These are phyloP conservation scores for Saccharomyces pastorianus DNA, from an alignment of 1,139 yeast species.

Conservation along the genomic window DNA sequence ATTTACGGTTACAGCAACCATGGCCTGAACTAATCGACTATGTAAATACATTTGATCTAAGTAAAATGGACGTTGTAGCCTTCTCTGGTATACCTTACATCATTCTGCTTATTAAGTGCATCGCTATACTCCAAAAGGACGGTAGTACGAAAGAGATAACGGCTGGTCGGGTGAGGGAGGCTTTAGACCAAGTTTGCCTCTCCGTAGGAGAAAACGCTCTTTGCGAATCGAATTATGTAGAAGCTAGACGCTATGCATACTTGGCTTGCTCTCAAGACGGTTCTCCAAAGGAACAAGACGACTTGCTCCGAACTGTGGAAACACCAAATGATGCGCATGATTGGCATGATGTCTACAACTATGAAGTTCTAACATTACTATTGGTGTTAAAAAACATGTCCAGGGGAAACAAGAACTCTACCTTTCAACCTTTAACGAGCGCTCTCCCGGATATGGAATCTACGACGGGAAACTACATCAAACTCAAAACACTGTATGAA, in stretches of 20 bases:
- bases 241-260: slow-evolving; percentile 56
- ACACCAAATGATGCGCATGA: background rate
- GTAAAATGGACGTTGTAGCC: slow-evolving; percentile 36
- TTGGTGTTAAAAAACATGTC: slow-evolving; percentile 50
- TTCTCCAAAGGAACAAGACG: background rate
- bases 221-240: slow-evolving; percentile 57
- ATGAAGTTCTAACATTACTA: slow-evolving; percentile 55
- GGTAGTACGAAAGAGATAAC: background rate
- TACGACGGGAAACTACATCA: slow-evolving; percentile 54
- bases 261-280: slow-evolving; percentile 35
- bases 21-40: slow-evolving; percentile 64
- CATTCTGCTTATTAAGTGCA: slow-evolving; percentile 52
- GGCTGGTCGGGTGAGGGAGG: background rate
- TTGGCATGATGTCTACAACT: slow-evolving; percentile 11
- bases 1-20: slow-evolving; percentile 61
- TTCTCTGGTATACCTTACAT: slow-evolving; percentile 71
- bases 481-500: slow-evolving; percentile 50
- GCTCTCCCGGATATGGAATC: slow-evolving; percentile 86
- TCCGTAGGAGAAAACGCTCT: slow-evolving; percentile 22
- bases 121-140: slow-evolving; percentile 30
- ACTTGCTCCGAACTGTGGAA: background rate
- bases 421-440: slow-evolving; percentile 42
- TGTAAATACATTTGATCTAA: slow-evolving; percentile 45
- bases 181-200: background rate
- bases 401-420: slow-evolving; percentile 23